Percentiles rank a stretch among this genome's conserved stretches.
Evolutionary conservation across 2,329 filamentous ascomycete genomes (phyloP).

Genomic region (Aureobasidium sp.): DNA sequence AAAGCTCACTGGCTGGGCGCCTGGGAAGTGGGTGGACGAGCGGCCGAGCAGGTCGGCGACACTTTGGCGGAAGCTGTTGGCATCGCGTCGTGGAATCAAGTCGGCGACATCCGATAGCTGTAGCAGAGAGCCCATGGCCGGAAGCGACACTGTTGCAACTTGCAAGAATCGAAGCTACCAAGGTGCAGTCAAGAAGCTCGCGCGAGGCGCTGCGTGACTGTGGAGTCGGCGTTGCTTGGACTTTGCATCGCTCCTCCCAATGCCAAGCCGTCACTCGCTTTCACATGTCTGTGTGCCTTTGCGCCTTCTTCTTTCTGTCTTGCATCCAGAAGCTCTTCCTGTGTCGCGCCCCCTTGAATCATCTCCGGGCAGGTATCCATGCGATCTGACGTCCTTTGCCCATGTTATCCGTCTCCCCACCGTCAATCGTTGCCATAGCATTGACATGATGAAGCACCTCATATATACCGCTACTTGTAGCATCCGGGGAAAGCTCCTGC

Average conservation of each 20-base stretch:
- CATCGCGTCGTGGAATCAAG: conserved; percentile 19
- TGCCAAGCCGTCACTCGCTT: background rate
- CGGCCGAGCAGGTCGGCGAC: conserved; percentile 56
- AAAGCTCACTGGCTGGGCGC: conserved; percentile 91
- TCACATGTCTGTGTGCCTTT: background rate
- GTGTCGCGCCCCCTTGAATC: background rate
- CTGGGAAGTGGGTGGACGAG: conserved; percentile 64
- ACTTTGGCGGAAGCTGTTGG: conserved; percentile 21
- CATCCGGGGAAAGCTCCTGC: background rate
- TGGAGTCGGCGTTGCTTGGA: background rate
- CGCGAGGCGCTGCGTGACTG: background rate
- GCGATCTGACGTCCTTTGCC: background rate
- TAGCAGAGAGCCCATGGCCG: conserved; percentile 21
- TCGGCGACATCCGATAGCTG: conserved; percentile 21
- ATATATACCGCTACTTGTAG: background rate
- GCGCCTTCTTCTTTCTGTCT: background rate
- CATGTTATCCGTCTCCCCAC: background rate
- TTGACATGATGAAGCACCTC: background rate
- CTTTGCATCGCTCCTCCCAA: no score
- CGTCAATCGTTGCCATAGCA: background rate
- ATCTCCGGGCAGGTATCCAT: background rate
- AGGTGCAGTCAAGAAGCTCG: background rate
- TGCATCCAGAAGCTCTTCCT: background rate
- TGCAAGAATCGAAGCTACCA: background rate
- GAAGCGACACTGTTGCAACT: background rate